Base-by-base conservation (phyloP, 2,329 filamentous ascomycete species). In the Aspergillus thermomutatus region DNA sequence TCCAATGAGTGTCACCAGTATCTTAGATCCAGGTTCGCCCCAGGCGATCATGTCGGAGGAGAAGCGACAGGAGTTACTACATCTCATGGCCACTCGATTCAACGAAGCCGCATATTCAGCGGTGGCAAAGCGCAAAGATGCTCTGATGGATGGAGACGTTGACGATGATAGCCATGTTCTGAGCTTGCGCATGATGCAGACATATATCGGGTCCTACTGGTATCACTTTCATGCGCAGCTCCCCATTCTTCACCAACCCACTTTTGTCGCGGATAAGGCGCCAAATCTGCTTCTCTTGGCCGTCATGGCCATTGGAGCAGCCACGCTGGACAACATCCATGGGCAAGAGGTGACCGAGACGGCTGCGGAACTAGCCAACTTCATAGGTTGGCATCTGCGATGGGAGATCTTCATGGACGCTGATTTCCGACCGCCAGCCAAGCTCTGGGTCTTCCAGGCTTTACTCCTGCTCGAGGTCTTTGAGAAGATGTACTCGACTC, bases 401-500 rank as follows among this genome's bases (percentile, higher is more conserved):
- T 97, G 92, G 91, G 90, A 96, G 72, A 89, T 97, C 40, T 97
- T 97, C 70, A 94, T 92, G 82, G 89, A 97, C 69, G 82, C 84
- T 14, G 91, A 92, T 73, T 97, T 95, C 75, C 83, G 91, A 19
- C 92, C 94, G 1, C 93, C 94, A 0, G 93, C 93, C 8, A 96
- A 96, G 74, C 77, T 99, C 7, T 99, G 93, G 93, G 86, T 96
- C 0, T 97, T 97, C 76, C 94, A 97, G 72, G 88, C 93, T 1
- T 78, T 97, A 52, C 80, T 97, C 4, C 81, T 97, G 4, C 81
- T 97, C 11, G 94, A 99, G 72, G 79, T 96, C 0, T 97, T 96
- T 67, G 94, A 99, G 77, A 99, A 99, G 80, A 94, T 96, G 89
- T 97, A 93, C 72, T 94, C 92, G 41, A 96, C 93, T 0, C 84